Conservation (phyloP, 2,329 filamentous ascomycete genomes). For the Penicillium sp. region DNA sequence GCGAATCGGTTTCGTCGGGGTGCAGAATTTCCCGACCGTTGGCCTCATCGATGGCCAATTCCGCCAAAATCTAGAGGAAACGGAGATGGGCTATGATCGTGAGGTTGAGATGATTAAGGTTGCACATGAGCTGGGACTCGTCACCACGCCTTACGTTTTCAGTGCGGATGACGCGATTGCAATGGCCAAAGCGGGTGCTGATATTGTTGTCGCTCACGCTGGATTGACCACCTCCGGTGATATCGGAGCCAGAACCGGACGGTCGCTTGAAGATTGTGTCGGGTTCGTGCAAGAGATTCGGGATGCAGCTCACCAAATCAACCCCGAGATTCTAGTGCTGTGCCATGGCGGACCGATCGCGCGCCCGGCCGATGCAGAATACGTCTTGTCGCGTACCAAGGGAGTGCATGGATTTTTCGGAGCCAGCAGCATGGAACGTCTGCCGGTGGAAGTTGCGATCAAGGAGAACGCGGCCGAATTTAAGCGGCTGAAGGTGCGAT, state of each 20-base stretch:
- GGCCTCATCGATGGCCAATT: constrained; percentile 65
- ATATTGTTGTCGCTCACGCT: constrained; percentile 64
- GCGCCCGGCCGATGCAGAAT: constrained; percentile 56
- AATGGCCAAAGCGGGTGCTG: constrained; percentile 61
- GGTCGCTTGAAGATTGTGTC: constrained; percentile 60
- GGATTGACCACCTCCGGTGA: constrained; percentile 59
- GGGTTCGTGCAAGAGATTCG: constrained; percentile 56
- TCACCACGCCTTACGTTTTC: constrained; percentile 68
- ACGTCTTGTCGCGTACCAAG: constrained; percentile 54
- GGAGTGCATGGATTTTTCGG: constrained; percentile 69
- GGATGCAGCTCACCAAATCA: constrained; percentile 53
- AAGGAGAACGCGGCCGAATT: constrained; percentile 52
- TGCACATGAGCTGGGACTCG: constrained; percentile 54
- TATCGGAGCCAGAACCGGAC: constrained; percentile 58
- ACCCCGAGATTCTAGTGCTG: constrained; percentile 57
- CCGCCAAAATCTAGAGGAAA: constrained; percentile 62
- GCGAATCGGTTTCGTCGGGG: constrained; percentile 59
- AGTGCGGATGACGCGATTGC: constrained; percentile 53
- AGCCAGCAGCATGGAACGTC: constrained; percentile 61
- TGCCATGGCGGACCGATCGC: constrained; percentile 67
- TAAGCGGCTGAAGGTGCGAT: constrained; percentile 37
- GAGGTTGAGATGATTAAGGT: constrained; percentile 62
- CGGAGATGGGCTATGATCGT: constrained; percentile 61
- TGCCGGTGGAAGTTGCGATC: constrained; percentile 63
- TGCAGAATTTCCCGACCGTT: constrained; percentile 70